A percentile compares a stretch with the other conserved stretches of the same genome.
These are phyloP conservation scores for Paulownia fortunei DNA, from an alignment of 257 asterid genomes.

Conservation along the genomic window DNA sequence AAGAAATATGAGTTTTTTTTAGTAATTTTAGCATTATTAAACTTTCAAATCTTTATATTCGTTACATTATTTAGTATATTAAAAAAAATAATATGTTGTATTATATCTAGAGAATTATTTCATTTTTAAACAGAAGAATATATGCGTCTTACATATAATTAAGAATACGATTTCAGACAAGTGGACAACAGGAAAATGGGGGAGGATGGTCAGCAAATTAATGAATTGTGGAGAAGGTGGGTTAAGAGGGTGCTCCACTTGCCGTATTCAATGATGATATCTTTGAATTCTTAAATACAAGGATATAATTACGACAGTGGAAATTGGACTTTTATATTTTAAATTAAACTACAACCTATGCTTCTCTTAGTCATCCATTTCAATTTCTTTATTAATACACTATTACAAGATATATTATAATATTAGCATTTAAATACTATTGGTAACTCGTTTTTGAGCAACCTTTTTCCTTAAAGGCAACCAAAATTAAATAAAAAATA, in stretches of 20 bases:
- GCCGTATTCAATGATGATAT: conserved; percentile 38
- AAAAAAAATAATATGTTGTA: no score
- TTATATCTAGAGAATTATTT: no score
- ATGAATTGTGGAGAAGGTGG: conserved; percentile 64
- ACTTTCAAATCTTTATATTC: no score
- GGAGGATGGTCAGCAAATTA: conserved; percentile 38
- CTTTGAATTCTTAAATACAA: conserved; percentile 23
- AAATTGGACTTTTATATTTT: conserved; percentile 30
- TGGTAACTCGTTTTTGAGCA: background rate
- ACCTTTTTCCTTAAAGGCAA: background rate
- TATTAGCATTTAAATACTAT: conserved; percentile 13
- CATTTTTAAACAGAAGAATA: no score
- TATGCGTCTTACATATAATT: no score
- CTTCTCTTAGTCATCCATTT: conserved; percentile 30
- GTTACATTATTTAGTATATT: no score
- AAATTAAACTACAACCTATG: conserved; percentile 2
- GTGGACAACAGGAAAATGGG: conserved; percentile 39
- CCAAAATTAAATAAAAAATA: no score
- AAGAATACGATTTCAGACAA: conserved; percentile 3
- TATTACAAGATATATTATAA: background rate
- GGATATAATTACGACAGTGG: conserved; percentile 45
- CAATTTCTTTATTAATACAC: conserved; percentile 2
- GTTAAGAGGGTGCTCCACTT: conserved; percentile 46
- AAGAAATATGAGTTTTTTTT: no score
- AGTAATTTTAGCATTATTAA: no score